phyloP scores from a whole-genome alignment of 345 rosid species.

The Boechera stricta region DNA sequence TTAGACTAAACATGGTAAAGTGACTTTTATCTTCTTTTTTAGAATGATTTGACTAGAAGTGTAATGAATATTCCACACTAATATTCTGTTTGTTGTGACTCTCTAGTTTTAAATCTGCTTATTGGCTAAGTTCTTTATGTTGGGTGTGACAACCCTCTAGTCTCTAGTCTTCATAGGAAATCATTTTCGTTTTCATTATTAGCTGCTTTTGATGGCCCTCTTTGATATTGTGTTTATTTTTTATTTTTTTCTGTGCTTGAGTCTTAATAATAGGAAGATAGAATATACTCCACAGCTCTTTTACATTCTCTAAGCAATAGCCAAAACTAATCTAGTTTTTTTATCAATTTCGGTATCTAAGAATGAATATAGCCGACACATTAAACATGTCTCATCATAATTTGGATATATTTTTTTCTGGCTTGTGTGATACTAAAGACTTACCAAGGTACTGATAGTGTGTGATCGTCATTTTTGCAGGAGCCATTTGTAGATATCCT shows the following conservation, averaged over 20 bases:
- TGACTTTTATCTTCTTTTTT: slow-evolving; percentile 25
- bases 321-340: slow-evolving; percentile 1
- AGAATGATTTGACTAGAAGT: slow-evolving; percentile 31
- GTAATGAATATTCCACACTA: slow-evolving; percentile 34
- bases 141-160: slow-evolving; percentile 37
- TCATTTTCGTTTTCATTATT: slow-evolving; percentile 34
- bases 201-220: slow-evolving; percentile 32
- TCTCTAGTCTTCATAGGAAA: slow-evolving; percentile 36
- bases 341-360: slow-evolving; percentile 7
- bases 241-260: not conserved
- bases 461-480: slow-evolving; percentile 50
- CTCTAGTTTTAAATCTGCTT: slow-evolving; percentile 10
- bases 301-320: slow-evolving; percentile 8
- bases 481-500: slow-evolving; percentile 85
- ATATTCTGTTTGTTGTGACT: slow-evolving; percentile 17
- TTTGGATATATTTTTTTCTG: not conserved
- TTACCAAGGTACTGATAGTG: slow-evolving; percentile 17
- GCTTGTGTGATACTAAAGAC: slow-evolving; percentile 14
- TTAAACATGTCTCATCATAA: not conserved
- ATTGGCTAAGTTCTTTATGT: slow-evolving; percentile 33
- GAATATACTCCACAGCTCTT: slow-evolving; percentile 24
- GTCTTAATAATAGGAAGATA: not conserved
- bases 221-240: slow-evolving; percentile 26
- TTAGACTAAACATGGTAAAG: slow-evolving; percentile 26
- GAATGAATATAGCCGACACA: not conserved